Evolutionary conservation across 2,329 filamentous ascomycete species (phyloP), one percentile per base, ranked within the genome.

Genomic region (Ophiocordyceps robertsii): DNA sequence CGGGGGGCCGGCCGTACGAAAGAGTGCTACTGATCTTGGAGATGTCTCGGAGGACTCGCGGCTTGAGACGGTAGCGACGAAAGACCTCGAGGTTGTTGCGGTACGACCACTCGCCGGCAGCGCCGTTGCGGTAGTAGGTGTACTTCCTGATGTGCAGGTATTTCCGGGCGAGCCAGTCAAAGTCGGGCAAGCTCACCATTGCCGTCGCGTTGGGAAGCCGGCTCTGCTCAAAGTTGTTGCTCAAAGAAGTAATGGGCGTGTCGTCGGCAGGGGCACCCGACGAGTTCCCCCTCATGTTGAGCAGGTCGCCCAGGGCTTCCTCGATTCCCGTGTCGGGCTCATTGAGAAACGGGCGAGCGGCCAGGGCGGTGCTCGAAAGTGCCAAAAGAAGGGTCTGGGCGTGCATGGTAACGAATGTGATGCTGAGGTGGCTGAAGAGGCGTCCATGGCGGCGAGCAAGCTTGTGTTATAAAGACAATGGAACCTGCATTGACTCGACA

Each of bases 61-160:
- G 69, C 40, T 66, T 63, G 36, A 75, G 58, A 39, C 59, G 59
- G 51, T 69, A 71, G 13, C 69, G 65, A 46, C 63, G 58, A 55
- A 64, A 76, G 27, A 68, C 63, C 55, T 77, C 73, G 6, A 75
- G 62, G 56, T 76, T 76, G 55, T 74, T 73, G 39, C 72, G 64
- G 56, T 74, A 75, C 1, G 64, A 66, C 65, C 67, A 75, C 56
- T 75, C 72, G 45, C 70, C 72, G 4, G 63, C 70, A 4, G 70
- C 71, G 17, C 70, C 72, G 48, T 71, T 73, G 45, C 70, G 67
- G 57, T 75, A 75, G 56, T 73, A 75, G n/a, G 70, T 72, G 56
- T 70, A 75, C 51, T 69, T 65, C 19, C 56, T 51, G 12, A 49
- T 46, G 44, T 69, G 65, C 50, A 75, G 62, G 49, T 66, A 65